A percentile compares a stretch with the other conserved stretches of the same genome.
These are phyloP conservation scores for Paralagenidium karlingii DNA, from an alignment of 352 stramenopile species.

Conservation along the genomic window DNA sequence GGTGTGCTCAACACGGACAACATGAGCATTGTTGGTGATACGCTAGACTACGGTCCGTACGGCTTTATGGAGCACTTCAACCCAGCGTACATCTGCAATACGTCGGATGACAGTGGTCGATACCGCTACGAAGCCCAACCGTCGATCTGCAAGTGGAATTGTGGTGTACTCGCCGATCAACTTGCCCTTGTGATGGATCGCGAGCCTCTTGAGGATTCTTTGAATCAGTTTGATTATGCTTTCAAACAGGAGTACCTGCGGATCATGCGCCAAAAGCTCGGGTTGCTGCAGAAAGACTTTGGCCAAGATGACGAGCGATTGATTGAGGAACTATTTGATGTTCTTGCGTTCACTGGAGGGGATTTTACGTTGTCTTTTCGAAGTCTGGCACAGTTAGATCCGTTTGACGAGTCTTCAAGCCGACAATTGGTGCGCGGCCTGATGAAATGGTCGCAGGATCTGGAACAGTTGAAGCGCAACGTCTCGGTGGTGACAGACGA, in stretches of 20 bases:
- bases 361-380: constrained; percentile 77
- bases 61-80: constrained; percentile 90
- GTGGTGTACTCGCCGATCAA: constrained; percentile 47
- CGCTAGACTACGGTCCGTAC: constrained; percentile 89
- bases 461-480: constrained; percentile 51
- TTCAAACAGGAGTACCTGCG: constrained; percentile 46
- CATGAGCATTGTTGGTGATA: constrained; percentile 84
- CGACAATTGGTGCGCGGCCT: constrained; percentile 27
- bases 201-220: constrained; percentile 12
- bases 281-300: constrained; percentile 20
- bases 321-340: constrained; percentile 36
- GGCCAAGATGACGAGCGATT: constrained; percentile 23
- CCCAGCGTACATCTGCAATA: constrained; percentile 67
- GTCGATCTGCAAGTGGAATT: constrained; percentile 83
- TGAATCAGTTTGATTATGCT: constrained; percentile 21
- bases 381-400: constrained; percentile 24
- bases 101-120: constrained; percentile 59
- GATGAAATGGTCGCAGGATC: constrained; percentile 44
- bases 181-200: constrained; percentile 30
- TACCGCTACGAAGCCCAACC: constrained; percentile 79
- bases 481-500: constrained; percentile 36
- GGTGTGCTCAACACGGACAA: constrained; percentile 91
- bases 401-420: constrained; percentile 18
- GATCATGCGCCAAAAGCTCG: constrained; percentile 57
- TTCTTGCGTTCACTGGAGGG: constrained; percentile 40